Evolutionary conservation across 768 basidiomycete species (phyloP).

Genomic region (Phylloporus scabripes): DNA sequence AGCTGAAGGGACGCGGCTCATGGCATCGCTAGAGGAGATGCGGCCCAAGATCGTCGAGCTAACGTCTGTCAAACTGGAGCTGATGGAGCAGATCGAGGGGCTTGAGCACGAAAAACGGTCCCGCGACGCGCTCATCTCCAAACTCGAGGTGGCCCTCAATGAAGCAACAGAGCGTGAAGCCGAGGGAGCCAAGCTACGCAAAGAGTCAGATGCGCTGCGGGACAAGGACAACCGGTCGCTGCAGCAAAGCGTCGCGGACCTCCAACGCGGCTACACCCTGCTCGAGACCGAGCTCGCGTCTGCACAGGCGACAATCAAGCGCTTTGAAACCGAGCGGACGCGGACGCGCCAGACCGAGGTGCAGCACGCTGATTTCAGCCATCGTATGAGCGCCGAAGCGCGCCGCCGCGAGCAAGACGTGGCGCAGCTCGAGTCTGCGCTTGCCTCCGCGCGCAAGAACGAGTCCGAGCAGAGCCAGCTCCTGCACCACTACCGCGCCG

Average conservation of each 20-base stretch:
- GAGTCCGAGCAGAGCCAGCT: constrained; percentile 62
- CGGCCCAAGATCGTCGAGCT: constrained; percentile 80
- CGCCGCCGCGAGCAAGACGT: constrained; percentile 52
- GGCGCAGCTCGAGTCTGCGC: constrained; percentile 43
- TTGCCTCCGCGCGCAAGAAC: constrained; percentile 42
- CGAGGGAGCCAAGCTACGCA: constrained; percentile 39
- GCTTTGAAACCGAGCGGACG: constrained; percentile 62
- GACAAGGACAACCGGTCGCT: constrained; percentile 50
- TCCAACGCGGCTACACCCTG: constrained; percentile 56
- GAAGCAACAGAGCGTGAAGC: constrained; percentile 50
- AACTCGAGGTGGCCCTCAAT: constrained; percentile 56
- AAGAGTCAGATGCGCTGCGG: constrained; percentile 40
- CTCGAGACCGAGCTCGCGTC: constrained; percentile 59
- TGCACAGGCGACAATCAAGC: constrained; percentile 46
- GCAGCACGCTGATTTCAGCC: constrained; percentile 53
- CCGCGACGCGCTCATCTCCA: constrained; percentile 52
- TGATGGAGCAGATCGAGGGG: constrained; percentile 57
- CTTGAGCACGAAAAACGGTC: constrained; percentile 50
- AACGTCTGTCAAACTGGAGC: constrained; percentile 63
- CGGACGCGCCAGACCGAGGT: constrained; percentile 51
- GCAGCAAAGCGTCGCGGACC: constrained; percentile 48
- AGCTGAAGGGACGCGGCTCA: constrained; percentile 67
- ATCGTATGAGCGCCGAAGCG: constrained; percentile 42
- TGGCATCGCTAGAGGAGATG: constrained; percentile 83
- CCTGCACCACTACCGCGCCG: constrained; percentile 58